Evolutionary conservation across 2,329 filamentous ascomycete species (phyloP).

Genomic region (Pestalotiopsis sp.): DNA sequence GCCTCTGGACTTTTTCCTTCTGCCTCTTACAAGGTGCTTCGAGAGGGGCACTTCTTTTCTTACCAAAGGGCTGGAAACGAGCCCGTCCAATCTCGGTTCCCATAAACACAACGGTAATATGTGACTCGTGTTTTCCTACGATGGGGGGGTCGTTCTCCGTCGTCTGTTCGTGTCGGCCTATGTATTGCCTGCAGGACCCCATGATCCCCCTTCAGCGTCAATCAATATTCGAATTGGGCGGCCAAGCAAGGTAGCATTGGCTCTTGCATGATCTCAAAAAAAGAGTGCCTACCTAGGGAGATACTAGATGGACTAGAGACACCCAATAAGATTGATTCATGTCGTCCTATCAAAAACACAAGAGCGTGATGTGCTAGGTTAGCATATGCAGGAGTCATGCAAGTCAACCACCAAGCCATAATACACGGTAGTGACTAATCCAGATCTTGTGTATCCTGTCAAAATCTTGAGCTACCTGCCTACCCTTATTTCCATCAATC

Average conservation of each 20-base stretch:
- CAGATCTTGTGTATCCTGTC: background rate
- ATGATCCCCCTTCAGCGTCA: background rate
- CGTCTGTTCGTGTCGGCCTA: background rate
- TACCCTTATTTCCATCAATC: background rate
- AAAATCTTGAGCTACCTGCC: background rate
- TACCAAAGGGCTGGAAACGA: background rate
- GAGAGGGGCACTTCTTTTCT: background rate
- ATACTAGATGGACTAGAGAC: background rate
- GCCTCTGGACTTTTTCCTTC: background rate
- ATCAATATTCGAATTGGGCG: background rate
- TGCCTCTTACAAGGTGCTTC: background rate
- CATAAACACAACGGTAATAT: background rate
- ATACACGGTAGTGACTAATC: background rate
- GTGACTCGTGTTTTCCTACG: background rate
- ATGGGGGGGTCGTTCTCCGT: background rate
- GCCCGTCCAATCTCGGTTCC: background rate
- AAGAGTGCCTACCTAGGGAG: background rate
- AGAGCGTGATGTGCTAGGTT: background rate
- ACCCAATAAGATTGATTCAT: background rate
- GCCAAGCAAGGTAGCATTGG: background rate
- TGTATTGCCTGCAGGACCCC: background rate
- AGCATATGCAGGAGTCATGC: background rate
- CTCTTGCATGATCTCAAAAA: background rate
- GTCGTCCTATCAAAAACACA: background rate
- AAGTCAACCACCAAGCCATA: background rate